Base-by-base conservation (phyloP, 163 green algal species). In the Scenedesmus sp. region DNA sequence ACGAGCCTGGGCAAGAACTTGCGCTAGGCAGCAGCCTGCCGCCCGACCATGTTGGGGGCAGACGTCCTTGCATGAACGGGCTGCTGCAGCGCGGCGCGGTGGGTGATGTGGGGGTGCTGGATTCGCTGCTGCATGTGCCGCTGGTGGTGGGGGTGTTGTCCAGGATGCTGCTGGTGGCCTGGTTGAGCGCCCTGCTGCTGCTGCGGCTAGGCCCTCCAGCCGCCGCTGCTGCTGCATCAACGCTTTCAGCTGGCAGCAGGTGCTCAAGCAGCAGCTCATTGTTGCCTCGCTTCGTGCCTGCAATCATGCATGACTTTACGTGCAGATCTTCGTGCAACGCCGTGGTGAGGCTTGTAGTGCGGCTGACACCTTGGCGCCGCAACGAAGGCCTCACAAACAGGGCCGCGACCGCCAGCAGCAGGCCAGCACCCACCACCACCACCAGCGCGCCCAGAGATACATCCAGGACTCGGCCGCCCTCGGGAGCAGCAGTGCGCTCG, bases 291-390 rank as follows among this genome's bases (percentile, higher is more conserved):
- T 22, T 15, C 78, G 61, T 56, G 43, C 40, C 5, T 37, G 42
- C 18, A 5, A 20, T 43, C 43, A 30, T 84, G 78, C 78, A 51
- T 20, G 42, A 33, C 26, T 68, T 89, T 6, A 30, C 20, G 0
- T 20, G 37, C 84, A 89, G 24, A n/a, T 82, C 65, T 43, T 51
- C 26, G 30, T 7, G 12, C 24, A 89, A 22, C 2, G 85, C 85
- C 5, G 61, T 40, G 4, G 85, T 89, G 1, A 89, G 33, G 85
- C 85, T 89, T 1, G 68, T 30, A 42, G 3, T 83, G 61, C 85
- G 72, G 30, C 43, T 24, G 3, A 89, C 12, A 6, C 68, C n/a
- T 16, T 89, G 40, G 2, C 22, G 44, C n/a, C 68, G 43, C 40
- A 89, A 2, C 15, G 82, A 78, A 33, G 65, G 12, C 22, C n/a